phyloP scores from a whole-genome alignment of 176 grass and related monocot species.

The Thalia dealbata region DNA sequence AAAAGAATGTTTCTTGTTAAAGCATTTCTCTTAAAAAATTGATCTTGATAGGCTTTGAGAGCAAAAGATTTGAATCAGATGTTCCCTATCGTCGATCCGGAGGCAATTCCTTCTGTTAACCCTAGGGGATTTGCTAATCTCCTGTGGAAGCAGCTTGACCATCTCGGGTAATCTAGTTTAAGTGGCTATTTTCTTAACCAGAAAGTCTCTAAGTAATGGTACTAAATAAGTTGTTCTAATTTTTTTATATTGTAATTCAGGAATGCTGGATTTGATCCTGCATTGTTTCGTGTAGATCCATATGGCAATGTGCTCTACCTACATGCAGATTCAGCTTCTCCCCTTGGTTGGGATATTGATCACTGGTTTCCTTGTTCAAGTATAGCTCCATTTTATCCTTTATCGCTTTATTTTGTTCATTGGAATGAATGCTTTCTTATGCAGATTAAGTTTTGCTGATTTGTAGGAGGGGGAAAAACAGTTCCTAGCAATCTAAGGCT shows the following conservation, averaged over 20 bases:
- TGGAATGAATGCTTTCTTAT: background rate
- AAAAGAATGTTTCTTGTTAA: no score
- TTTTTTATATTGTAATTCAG: constrained; percentile 21
- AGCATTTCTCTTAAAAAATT: background rate
- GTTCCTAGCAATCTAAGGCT: constrained; percentile 81
- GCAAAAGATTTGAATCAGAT: constrained; percentile 70
- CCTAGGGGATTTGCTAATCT: constrained; percentile 75
- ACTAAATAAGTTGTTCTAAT: background rate
- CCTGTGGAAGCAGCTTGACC: constrained; percentile 96
- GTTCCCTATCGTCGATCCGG: constrained; percentile 65
- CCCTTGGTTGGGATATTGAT: constrained; percentile 78
- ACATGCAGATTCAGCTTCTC: constrained; percentile 68
- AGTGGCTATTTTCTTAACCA: background rate
- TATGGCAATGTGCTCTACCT: constrained; percentile 92
- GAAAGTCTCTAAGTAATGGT: background rate
- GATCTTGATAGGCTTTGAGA: constrained; percentile 42
- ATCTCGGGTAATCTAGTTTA: constrained; percentile 60
- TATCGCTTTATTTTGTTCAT: background rate
- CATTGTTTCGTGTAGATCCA: constrained; percentile 71
- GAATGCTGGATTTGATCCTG: constrained; percentile 93
- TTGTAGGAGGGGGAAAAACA: constrained; percentile 71
- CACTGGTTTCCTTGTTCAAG: constrained; percentile 85
- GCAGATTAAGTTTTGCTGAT: constrained; percentile 3
- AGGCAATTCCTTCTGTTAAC: constrained; percentile 52
- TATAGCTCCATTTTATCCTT: constrained; percentile 17